Base-by-base conservation (phyloP, 345 rosid genomes). In the Syzygium oleosum region DNA sequence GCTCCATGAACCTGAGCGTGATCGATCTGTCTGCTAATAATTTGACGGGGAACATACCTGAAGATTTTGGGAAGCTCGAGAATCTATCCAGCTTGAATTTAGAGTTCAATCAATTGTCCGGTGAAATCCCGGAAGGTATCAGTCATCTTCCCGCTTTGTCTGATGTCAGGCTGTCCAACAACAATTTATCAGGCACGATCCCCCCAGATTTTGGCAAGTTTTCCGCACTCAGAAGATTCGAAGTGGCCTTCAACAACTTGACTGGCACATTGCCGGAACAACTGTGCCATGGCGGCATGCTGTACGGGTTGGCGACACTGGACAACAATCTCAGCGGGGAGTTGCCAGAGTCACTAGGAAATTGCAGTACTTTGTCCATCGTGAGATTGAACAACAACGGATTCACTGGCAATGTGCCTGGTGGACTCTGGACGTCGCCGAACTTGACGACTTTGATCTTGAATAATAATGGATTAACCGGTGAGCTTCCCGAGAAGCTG, bases 271-370 rank as follows among this genome's bases (percentile, higher is more conserved):
- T 95, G 80, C 96, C 97, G 21, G 88, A 92, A 61, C 53, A 92
- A 87, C 89, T 95, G 87, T 95, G 97, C 90, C 23, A 49, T 4
- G 88, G 87, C 1, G 95, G 95, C 2, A 91, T 87, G 87, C 89
- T 95, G 84, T 6, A 10, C 1, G 97, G 96, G 51, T 46, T 94
- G 25, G 79, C 86, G 14, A 94, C 94, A 51, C 79, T 55, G 9
- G 90, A 93, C 85, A 94, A 93, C 86, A 88, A 88, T 88, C 94
- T 95, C 85, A 86, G 84, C 11, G 97, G 96, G 52, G 90, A 94
- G 87, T 85, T 95, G 86, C 95, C 96, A 1, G 87, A 83, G 52
- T 93, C 95, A 27, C 93, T 95, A 16, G 93, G 90, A 12, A 92
- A 92, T 46, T 95, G 96, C 89, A 85, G 54, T 29, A 89, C 92